Percentiles rank a stretch among this genome's conserved stretches.
Evolutionary conservation across 202 grass and related monocot species (phyloP).

Genomic region (Zoysia matrella): DNA sequence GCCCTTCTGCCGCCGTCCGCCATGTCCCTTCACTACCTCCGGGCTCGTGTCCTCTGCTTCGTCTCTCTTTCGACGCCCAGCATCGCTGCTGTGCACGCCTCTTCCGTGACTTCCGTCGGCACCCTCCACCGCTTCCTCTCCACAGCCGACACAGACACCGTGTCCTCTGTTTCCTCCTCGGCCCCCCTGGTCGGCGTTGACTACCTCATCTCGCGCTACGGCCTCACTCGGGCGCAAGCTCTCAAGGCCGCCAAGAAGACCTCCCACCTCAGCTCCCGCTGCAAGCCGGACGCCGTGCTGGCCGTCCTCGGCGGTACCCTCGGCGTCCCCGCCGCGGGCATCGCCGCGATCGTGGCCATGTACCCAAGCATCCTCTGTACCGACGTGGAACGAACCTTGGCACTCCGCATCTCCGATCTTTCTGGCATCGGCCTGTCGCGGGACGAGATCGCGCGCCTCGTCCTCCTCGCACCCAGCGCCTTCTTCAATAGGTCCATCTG

Average conservation of each 20-base stretch:
- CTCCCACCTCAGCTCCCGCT: constrained; percentile 46
- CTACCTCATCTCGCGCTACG: constrained; percentile 12
- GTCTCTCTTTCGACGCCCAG: too few relatives aligned
- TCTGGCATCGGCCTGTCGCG: constrained; percentile 37
- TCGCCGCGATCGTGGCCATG: constrained; percentile 1
- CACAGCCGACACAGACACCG: background rate
- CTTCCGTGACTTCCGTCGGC: background rate
- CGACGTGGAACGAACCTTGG: constrained; percentile 41
- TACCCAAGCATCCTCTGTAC: constrained; percentile 36
- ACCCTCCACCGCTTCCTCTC: background rate
- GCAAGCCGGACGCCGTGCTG: constrained; percentile 54
- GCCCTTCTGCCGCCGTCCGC: too few relatives aligned
- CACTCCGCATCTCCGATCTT: constrained; percentile 38
- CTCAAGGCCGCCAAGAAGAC: constrained; percentile 18
- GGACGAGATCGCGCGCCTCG: constrained; percentile 31
- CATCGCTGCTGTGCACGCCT: too few relatives aligned
- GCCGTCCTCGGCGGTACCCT: constrained; percentile 31
- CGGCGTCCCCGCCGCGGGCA: constrained; percentile 13
- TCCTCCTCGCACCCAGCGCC: background rate
- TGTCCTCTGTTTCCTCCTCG: background rate
- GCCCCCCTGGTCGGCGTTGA: constrained; percentile 2
- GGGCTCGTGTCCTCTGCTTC: too few relatives aligned
- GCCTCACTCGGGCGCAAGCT: background rate
- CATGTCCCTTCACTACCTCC: too few relatives aligned
- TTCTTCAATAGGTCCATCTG: background rate